Evolutionary conservation across 371 early-diverging fungal species (phyloP).

Genomic region (Umbelopsis sp.): DNA sequence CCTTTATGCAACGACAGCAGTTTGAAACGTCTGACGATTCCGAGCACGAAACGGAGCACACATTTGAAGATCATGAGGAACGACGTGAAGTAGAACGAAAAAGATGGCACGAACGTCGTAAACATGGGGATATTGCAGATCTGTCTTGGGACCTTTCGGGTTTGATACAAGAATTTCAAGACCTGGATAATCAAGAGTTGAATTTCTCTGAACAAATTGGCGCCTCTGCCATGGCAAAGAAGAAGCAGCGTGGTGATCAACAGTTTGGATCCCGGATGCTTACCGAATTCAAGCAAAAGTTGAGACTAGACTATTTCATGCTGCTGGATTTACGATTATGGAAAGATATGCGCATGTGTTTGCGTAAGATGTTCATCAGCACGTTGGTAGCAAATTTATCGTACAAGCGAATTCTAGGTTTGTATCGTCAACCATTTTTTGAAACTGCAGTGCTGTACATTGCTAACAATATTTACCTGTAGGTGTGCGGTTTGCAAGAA

Average conservation of each 20-base stretch:
- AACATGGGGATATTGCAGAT: conserved; percentile 38
- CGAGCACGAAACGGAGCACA: conserved; percentile 25
- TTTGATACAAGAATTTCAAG: conserved; percentile 37
- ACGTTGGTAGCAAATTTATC: conserved; percentile 80
- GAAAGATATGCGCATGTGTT: conserved; percentile 80
- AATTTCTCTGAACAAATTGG: conserved; percentile 31
- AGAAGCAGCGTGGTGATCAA: conserved; percentile 14
- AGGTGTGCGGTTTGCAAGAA: conserved; percentile 74
- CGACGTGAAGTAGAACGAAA: conserved; percentile 14
- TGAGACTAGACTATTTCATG: conserved; percentile 83
- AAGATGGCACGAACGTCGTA: conserved; percentile 15
- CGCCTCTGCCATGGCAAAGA: conserved; percentile 22
- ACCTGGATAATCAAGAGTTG: conserved; percentile 34
- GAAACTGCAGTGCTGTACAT: not conserved
- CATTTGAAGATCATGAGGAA: conserved; percentile 19
- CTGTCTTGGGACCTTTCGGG: conserved; percentile 38
- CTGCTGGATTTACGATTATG: conserved; percentile 85
- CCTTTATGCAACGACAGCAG: not conserved
- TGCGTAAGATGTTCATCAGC: conserved; percentile 85
- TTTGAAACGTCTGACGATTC: conserved; percentile 7
- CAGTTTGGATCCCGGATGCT: not conserved
- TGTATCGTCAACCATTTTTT: conserved; percentile 12
- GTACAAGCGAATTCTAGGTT: conserved; percentile 79
- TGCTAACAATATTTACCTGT: not conserved
- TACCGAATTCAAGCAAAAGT: conserved; percentile 48